Base-by-base conservation (phyloP, 2,329 filamentous ascomycete species). In the Fusarium coicis region DNA sequence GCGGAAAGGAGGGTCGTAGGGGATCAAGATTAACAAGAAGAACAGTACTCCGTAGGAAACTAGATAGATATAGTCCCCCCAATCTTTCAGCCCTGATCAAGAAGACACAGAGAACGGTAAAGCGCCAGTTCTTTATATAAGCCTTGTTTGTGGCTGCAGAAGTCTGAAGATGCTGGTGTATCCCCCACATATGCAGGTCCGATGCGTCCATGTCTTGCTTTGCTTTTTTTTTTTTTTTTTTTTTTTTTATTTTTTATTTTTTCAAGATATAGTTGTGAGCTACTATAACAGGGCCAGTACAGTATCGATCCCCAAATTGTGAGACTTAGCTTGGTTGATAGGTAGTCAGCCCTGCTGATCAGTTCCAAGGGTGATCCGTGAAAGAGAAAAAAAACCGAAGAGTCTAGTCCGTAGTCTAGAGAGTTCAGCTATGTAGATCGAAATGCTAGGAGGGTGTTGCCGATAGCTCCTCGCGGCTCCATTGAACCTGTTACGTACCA, bases 161-260 rank as follows among this genome's bases (percentile, higher is more conserved):
- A n/a, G n/a, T n/a, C n/a, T n/a, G n/a, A n/a, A 50, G 42, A 63
- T 68, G 56, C 34, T 36, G 54, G 65, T 50, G 58, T 40, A 55
- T 68, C 47, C 32, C 57, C 70, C 72, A 52, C 60, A 66, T 63
- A 77, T 76, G 75, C 74, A 76, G 64, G 69, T 75, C 62, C 49
- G 67, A 68, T 63, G 30, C 43, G 42, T 34, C 34, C 32, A 54
- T 62, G 56, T 63, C 37, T 64, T 65, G 50, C 46, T 66, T 67
- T 50, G 57, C 57, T 62, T 50, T 40, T 39, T 43, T 11, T 15
- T 63, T 50, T 40, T 40, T 43, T 11, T 15, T 63, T 50, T 40
- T 40, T 43, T 11, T 15, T 63, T 50, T 40, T 63, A 46, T 40
- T 40, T 43, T 11, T 15, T 63, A 46, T 40, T 40, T 43, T 11